Evolutionary conservation across 2,329 filamentous ascomycete species (phyloP), one percentile per base, ranked within the genome.

Genomic region (Tolypocladium sp.): DNA sequence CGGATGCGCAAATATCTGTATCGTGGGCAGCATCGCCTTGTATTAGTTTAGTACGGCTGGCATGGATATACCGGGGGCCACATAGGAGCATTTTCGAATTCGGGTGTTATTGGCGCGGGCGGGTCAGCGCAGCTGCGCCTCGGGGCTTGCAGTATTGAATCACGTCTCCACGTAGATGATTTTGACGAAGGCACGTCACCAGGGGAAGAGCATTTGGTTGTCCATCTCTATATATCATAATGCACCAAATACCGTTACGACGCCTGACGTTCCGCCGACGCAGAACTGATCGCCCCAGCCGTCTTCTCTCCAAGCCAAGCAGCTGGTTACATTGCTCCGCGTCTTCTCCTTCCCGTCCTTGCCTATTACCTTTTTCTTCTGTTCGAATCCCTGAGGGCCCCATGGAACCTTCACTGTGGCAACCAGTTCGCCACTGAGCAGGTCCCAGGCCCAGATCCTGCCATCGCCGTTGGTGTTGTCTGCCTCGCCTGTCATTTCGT

Each of bases 381-480:
- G 71, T 44, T 78, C 78, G 46, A 74, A 73, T 3, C 77, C 78
- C n/a, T 69, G 67, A 4, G 80, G 80, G 1, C 82, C 82, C 82
- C 82, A 84, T 0, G 83, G 81, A 4, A 84, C 76, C 41, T 70
- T 74, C 7, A 96, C 74, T 63, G 78, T 84, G 38, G 88, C 84
- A 60, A 84, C 78, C 56, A 89, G 70, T 58, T 86, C 82, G 1
- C 91, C 92, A 7, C 82, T 88, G 58, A 96, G 71, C 25, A 96
- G 76, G 74, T 97, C 92, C 93, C 93, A 97, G 1, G 85, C 90
- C 77, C 87, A 87, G 9, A 92, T 74, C 67, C 79, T 79, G 2
- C 89, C 89, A 61, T 88, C 78, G 3, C 74, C 75, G 55, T 62
- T 60, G 2, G 58, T 46, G 25, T 58, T 52, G n/a, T 58, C 68